Percentiles rank a stretch among this genome's conserved stretches.
phyloP scores from a whole-genome alignment of 805 yeast species.

The Schwanniomyces polymorphus region DNA sequence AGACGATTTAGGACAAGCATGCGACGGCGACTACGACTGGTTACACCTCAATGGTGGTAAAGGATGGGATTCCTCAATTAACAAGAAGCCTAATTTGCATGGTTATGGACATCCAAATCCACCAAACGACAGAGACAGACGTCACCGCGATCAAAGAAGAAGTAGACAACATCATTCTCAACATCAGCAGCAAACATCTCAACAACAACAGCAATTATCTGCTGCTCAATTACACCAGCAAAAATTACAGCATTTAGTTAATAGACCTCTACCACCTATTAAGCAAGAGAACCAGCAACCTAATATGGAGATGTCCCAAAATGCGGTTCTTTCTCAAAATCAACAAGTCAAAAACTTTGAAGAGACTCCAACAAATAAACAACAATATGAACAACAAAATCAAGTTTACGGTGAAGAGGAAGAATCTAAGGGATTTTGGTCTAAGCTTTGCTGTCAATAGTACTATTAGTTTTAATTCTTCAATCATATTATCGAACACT shows the following conservation, averaged over 20 bases:
- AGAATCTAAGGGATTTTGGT: slow-evolving; percentile 41
- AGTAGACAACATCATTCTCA: slow-evolving; percentile 36
- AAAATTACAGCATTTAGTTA: slow-evolving; percentile 48
- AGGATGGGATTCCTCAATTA: slow-evolving; percentile 78
- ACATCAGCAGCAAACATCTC: slow-evolving; percentile 16
- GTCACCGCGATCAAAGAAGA: slow-evolving; percentile 48
- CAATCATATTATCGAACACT: neutral
- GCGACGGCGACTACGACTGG: slow-evolving; percentile 80
- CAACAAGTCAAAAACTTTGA: slow-evolving; percentile 20
- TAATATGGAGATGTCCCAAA: slow-evolving; percentile 17
- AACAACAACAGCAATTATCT: slow-evolving; percentile 34
- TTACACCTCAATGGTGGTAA: slow-evolving; percentile 74
- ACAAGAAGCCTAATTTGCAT: slow-evolving; percentile 76
- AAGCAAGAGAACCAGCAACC: slow-evolving; percentile 37
- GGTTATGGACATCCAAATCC: slow-evolving; percentile 80
- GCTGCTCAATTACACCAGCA: slow-evolving; percentile 50
- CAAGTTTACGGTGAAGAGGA: slow-evolving; percentile 31
- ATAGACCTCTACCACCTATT: slow-evolving; percentile 49
- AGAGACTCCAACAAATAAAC: slow-evolving; percentile 15
- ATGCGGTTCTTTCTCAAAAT: slow-evolving; percentile 21
- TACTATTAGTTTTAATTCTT: neutral
- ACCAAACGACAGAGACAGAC: slow-evolving; percentile 46
- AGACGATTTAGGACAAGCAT: slow-evolving; percentile 54
- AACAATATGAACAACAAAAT: slow-evolving; percentile 40
- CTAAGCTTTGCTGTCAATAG: slow-evolving; percentile 43